Percentiles rank a stretch among this genome's conserved stretches.
Conservation (phyloP, 768 basidiomycete species). For the Suillus ampliporus region DNA sequence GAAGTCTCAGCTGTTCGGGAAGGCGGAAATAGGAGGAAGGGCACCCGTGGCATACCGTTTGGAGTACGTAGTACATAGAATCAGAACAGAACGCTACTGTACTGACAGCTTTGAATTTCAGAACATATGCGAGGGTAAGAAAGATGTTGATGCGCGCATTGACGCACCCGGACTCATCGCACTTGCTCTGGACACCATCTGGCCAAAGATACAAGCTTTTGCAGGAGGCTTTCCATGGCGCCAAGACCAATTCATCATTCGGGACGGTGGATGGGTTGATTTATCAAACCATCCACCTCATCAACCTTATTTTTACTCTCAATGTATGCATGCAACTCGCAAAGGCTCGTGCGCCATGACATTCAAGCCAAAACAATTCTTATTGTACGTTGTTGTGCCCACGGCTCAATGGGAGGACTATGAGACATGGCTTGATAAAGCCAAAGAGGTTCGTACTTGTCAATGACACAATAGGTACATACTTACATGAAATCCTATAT, state of each 20-base stretch:
- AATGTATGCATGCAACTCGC: neutral
- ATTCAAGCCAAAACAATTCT: neutral
- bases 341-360: neutral
- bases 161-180: conserved; percentile 2
- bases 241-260: neutral
- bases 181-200: neutral
- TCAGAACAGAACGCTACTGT: neutral
- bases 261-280: neutral
- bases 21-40: neutral
- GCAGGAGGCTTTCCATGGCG: neutral
- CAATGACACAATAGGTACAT: neutral
- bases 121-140: conserved; percentile 13
- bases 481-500: neutral
- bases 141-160: conserved; percentile 10
- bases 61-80: neutral
- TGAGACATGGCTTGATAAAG: neutral
- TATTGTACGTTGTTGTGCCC: neutral
- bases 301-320: neutral
- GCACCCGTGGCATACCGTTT: neutral
- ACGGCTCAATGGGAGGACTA: neutral
- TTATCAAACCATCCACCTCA: neutral
- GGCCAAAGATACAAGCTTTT: conserved; percentile 4
- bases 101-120: neutral
- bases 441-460: neutral
- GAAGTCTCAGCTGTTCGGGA: neutral